Evolutionary conservation across 225 moss, liverwort and hornwort species (phyloP), one percentile per base, ranked within the genome.

Genomic region (Ulota crispa): DNA sequence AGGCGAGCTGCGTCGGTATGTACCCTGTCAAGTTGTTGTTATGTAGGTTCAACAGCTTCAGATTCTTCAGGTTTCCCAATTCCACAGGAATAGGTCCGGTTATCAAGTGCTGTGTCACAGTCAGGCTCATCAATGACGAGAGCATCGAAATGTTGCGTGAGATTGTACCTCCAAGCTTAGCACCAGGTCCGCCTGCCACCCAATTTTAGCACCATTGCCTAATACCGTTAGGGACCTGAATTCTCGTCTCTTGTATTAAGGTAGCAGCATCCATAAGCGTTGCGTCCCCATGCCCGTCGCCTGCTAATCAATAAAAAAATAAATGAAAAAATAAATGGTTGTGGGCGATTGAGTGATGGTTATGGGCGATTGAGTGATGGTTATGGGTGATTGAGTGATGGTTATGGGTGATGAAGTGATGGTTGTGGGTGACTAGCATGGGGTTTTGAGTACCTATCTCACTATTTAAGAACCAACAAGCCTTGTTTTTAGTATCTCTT

Each of bases 151-250:
- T 80, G 45, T 81, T 81, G 0, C 42, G 47, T 4, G 57, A 47
- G 66, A 89, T 88, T 39, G 66, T 57, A 18, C 88, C 88, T 41
- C 41, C 19, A 41, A 90, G 78, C 59, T 62, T 2, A 4, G 82
- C 66, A 28, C 80, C 77, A 68, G 76, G 52, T n/a, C 4, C 83
- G n/a, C 85, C 88, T 88, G 88, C 83, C 65, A 85, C 31, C 71
- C 30, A 65, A 64, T 83, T 68, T 45, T 34, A 75, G 24, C 28
- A 73, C 26, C 54, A 73, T 42, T 37, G 30, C 52, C 65, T 26
- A 1, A 64, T 19, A 66, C 19, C 26, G 4, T 12, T 24, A 42
- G 24, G 19, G 9, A 32, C 32, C 19, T 64, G 32, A 50, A 50
- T 32, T 64, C 18, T 31, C 4, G 26, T 53, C 37, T 77, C 37